A percentile compares a stretch with the other conserved stretches of the same genome.
Conservation (phyloP, 257 asterid species). For the Craterostigma plantagineum region DNA sequence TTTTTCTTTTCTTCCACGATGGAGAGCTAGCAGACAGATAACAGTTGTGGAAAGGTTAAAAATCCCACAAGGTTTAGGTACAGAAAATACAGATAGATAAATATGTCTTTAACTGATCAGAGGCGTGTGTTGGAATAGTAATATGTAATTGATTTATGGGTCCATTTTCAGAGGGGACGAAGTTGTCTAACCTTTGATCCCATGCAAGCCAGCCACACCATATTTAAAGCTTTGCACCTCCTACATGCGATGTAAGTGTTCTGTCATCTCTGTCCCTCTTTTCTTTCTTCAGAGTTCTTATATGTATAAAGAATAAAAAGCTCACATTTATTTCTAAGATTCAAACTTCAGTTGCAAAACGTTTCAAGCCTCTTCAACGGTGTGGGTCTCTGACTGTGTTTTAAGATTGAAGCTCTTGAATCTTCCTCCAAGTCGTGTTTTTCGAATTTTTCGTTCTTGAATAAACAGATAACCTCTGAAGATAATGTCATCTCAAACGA, state of each 20-base stretch:
- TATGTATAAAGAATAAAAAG: too few relatives aligned
- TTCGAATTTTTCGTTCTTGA: constrained; percentile 6
- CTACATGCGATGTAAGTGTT: too few relatives aligned
- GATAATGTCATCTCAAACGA: constrained; percentile 22
- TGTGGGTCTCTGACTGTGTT: too few relatives aligned
- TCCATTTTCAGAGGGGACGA: too few relatives aligned
- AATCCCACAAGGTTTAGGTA: constrained; percentile 10
- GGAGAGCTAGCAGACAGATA: constrained; percentile 24
- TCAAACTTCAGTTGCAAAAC: too few relatives aligned
- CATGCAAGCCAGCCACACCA: not conserved
- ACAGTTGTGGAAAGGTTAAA: constrained; percentile 10
- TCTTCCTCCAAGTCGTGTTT: too few relatives aligned
- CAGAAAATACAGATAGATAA: not conserved
- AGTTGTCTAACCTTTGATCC: too few relatives aligned
- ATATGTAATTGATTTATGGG: not conserved
- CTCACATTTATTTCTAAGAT: too few relatives aligned
- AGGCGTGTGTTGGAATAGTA: constrained; percentile 11
- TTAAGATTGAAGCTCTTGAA: too few relatives aligned
- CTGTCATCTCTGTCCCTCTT: too few relatives aligned
- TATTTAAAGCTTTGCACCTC: not conserved
- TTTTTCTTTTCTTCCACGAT: constrained; percentile 10
- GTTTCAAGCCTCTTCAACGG: not conserved
- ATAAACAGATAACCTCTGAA: constrained; percentile 32
- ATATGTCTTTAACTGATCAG: constrained; percentile 12
- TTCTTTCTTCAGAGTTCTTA: too few relatives aligned